Evolutionary conservation across 2,329 filamentous ascomycete species (phyloP), one percentile per base, ranked within the genome.

Genomic region (Sporothrix sp.): DNA sequence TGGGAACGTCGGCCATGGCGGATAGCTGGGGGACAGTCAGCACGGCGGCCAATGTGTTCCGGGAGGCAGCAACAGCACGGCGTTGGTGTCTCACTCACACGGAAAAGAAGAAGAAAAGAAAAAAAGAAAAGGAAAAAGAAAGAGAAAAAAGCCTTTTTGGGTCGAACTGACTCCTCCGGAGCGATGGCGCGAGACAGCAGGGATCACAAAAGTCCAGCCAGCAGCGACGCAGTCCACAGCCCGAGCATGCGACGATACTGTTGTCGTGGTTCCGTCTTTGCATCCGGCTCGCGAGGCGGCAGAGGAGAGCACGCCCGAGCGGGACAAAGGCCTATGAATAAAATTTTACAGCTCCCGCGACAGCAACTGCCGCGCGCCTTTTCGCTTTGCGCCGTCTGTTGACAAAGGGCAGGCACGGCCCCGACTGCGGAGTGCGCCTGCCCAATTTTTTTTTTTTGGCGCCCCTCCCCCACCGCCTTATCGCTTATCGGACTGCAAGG

Each of bases 1-100:
- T 80, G 60, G 73, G 76, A 20, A 71, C 67, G 14, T 68, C 60
- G 43, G 69, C 65, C 71, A 74, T 73, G 47, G 40, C 59, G 37
- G 7, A 30, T 5, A 36, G 7, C 9, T 14, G 32, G 23, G 16
- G 18, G 43, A 23, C 7, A 16, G 27, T 5, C 11, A 3, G 2
- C 7, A 16, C 1, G 39, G 14, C 11, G 30, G n/a, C n/a, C n/a
- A n/a, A n/a, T n/a, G n/a, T n/a, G n/a, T n/a, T n/a, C n/a, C n/a
- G n/a, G n/a, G n/a, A n/a, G n/a, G n/a, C n/a, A n/a, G n/a, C 3
- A 35, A 38, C 7, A 8, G 39, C 21, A 28, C 18, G 23, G 13
- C 25, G 32, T 13, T 32, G 38, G 25, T 28, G 20, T 23, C 2
- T 9, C 33, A 18, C 37, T 33, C 47, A 42, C 47, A 42, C 35